Base-by-base conservation (phyloP, 169 alveolate species). In the Eimeria brunetti region DNA sequence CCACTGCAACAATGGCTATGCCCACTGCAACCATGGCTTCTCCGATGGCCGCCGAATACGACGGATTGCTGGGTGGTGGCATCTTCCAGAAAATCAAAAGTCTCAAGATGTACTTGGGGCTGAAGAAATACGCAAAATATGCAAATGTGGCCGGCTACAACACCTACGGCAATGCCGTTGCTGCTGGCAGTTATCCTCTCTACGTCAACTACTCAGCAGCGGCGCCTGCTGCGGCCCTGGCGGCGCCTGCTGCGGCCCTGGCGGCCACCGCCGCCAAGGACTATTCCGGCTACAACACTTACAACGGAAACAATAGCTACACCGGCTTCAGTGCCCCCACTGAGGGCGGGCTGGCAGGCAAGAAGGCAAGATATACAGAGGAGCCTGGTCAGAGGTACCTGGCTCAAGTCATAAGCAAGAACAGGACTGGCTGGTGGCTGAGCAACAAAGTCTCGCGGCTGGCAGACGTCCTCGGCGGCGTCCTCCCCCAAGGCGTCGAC, bases 361-460 rank as follows among this genome's bases (percentile, higher is more conserved):
- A 53, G 38, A 51, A 51, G 36, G 1, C 76, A 0, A 46, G 46
- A 58, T 83, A 7, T 33, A 20, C 71, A 30, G 90, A 86, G n/a
- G 92, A 58, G 51, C 92, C 92, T 20, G 92, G 92, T 12, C 92
- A 86, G 67, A 33, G 41, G 60, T 86, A 86, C 27, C 44, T 86
- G 36, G 92, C 92, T 9, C 71, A 62, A 36, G 33, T 86, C 20
- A 22, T 86, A 12, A 41, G 64, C 81, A 86, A 60, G 18, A 62
- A n/a, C 64, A 86, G 71, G 62, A 12, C 51, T 1, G 30, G 62
- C 22, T 60, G 58, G 81, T 62, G 92, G 92, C 18, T 27, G 20
- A 60, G 30, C 67, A 78, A 78, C 64, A 78, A 78, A 51, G 88
- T 49, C 11, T 78, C 88, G 60, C 62, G 67, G 6, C 53, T 78